Evolutionary conservation across 2,329 filamentous ascomycete genomes (phyloP).

Genomic region (Alternaria sp.): DNA sequence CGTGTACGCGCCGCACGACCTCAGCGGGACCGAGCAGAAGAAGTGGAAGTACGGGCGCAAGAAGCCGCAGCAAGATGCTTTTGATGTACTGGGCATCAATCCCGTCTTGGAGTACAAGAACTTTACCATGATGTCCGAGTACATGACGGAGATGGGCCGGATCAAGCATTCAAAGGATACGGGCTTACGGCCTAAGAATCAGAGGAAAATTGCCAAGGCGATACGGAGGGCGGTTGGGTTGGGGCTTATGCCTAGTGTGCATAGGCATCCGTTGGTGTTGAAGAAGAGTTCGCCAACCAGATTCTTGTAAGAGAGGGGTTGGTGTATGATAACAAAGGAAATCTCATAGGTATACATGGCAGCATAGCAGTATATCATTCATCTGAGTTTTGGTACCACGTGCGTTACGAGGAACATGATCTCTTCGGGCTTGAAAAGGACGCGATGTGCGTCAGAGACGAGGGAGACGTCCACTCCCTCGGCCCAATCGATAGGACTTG

Average conservation of each 20-base stretch:
- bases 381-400: not conserved
- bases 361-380: not conserved
- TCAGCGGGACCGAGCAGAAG: slow-evolving; percentile 77
- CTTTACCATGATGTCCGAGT: slow-evolving; percentile 89
- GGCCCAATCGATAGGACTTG: too few relatives aligned
- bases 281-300: slow-evolving; percentile 36
- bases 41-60: slow-evolving; percentile 73
- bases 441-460: not conserved
- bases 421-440: not conserved
- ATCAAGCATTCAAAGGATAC: slow-evolving; percentile 81
- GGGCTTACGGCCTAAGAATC: slow-evolving; percentile 85
- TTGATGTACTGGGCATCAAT: slow-evolving; percentile 81
- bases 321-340: not conserved
- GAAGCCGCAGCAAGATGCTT: slow-evolving; percentile 69
- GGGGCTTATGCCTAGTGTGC: slow-evolving; percentile 89
- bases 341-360: not conserved
- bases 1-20: slow-evolving; percentile 88
- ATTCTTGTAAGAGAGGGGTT: slow-evolving; percentile 25
- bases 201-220: slow-evolving; percentile 91
- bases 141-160: slow-evolving; percentile 81
- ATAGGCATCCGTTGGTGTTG: slow-evolving; percentile 73
- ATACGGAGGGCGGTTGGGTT: slow-evolving; percentile 87
- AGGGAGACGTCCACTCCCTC: too few relatives aligned
- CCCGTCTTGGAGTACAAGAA: slow-evolving; percentile 94
- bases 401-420: not conserved